These are phyloP conservation scores for Alternaria sp. DNA, from an alignment of 2,329 filamentous ascomycete genomes.

Conservation along the genomic window DNA sequence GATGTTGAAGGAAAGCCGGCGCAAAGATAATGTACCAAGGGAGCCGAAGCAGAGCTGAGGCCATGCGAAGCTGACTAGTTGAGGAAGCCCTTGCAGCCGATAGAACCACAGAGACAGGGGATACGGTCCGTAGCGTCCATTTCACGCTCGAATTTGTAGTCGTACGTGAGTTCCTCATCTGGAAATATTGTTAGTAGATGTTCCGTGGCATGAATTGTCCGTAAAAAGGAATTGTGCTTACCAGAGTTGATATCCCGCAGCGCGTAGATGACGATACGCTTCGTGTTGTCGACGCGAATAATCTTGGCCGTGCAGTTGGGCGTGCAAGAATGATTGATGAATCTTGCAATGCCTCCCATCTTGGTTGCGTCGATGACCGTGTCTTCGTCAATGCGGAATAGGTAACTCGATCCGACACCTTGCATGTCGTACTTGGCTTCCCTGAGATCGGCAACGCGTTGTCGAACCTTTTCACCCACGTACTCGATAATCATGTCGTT, in stretches of 20 bases:
- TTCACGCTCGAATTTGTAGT: constrained; percentile 99
- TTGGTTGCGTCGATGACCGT: constrained; percentile 98
- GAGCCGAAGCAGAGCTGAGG: background rate
- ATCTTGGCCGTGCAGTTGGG: constrained; percentile 99
- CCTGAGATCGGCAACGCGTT: constrained; percentile 95
- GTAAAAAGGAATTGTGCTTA: constrained; percentile 60
- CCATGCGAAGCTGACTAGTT: constrained; percentile 65
- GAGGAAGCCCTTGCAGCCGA: constrained; percentile 97
- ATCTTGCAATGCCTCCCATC: constrained; percentile 95
- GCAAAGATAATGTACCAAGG: background rate
- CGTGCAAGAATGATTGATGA: constrained; percentile 98
- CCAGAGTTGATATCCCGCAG: constrained; percentile 92
- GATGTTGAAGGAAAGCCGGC: background rate
- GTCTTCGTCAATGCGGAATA: constrained; percentile 97
- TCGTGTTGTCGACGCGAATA: constrained; percentile 97
- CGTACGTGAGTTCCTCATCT: constrained; percentile 99
- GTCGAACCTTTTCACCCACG: constrained; percentile 94
- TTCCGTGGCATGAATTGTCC: background rate
- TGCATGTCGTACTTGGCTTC: constrained; percentile 93
- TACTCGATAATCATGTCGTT: constrained; percentile 99
- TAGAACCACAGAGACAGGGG: constrained; percentile 93
- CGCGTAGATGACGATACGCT: constrained; percentile 98
- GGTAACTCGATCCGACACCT: constrained; percentile 94
- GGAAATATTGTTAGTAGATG: constrained; percentile 34
- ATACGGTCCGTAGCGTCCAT: constrained; percentile 94